A percentile compares a stretch with the other conserved stretches of the same genome.
phyloP scores from a whole-genome alignment of 305 asterid genomes.

The Euphrasia arctica region DNA sequence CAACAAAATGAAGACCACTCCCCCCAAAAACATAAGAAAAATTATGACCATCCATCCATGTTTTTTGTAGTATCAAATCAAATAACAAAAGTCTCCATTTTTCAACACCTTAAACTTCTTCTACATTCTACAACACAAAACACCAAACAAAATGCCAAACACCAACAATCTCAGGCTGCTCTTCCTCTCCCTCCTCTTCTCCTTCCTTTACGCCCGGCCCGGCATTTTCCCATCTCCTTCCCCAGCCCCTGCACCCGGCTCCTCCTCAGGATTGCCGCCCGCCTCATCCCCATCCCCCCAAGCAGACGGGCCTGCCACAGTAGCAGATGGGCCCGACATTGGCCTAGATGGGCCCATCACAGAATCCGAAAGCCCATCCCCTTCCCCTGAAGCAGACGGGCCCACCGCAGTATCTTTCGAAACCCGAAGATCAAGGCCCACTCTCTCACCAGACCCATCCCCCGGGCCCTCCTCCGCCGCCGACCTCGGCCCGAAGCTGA shows the following conservation, averaged over 20 bases:
- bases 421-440: no score
- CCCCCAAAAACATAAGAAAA: not conserved
- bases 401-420: no score
- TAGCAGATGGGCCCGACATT: no score
- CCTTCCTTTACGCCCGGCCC: slow-evolving; percentile 1
- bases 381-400: no score
- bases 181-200: slow-evolving; percentile 20
- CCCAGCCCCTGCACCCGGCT: no score
- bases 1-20: slow-evolving; percentile 13
- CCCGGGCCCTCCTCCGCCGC: not conserved
- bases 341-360: no score
- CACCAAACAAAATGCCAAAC: slow-evolving; percentile 25
- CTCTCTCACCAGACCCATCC: not conserved
- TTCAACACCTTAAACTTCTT: slow-evolving; percentile 7
- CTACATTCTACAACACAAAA: not conserved
- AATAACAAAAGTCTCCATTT: not conserved
- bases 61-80: slow-evolving; percentile 16
- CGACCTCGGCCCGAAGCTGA: slow-evolving; percentile 21
- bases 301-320: no score
- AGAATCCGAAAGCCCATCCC: no score
- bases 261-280: no score
- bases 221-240: no score
- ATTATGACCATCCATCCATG: slow-evolving; percentile 11
- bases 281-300: no score
- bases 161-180: slow-evolving; percentile 23